Base-by-base conservation (phyloP, 306 rosid species). In the Canavalia gladiata region DNA sequence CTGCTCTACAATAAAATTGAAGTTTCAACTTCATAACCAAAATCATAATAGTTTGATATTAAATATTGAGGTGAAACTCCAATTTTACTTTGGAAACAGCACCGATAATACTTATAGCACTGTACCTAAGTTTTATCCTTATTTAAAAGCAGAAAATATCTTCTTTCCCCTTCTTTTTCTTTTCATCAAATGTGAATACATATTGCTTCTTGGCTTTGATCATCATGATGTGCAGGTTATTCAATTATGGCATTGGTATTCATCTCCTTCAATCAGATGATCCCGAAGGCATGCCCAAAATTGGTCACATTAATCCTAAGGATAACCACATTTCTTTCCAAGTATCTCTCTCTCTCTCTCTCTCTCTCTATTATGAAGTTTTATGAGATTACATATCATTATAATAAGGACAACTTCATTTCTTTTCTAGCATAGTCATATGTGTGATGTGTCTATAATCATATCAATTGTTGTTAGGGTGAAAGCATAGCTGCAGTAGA, bases 191-290 rank as follows among this genome's bases (percentile, higher is more conserved):
- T 30, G 51, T 57, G 31, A 45, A 57, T 3, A 1, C 42, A 63
- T 59, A 51, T 29, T 45, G 37, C 29, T 7, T 75, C 54, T 42
- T 25, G 51, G 42, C 3, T 46, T 58, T 77, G 52, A 45, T 50
- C 66, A 73, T 68, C 64, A 12, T 55, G 5, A 10, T 81, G 60
- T 59, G 41, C 37, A 94, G 97, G 97, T 78, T 92, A 77, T 90
- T 82, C 84, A 92, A 86, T 74, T 86, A 87, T 82, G 94, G 97
- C 34, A 84, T 94, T 76, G 98, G 95, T 41, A 86, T 94, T 74
- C 97, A 89, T 80, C 90, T 88, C 11, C 90, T 91, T 35, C 97
- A 93, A 80, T 84, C 90, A 68, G 91, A 87, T 64, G 85, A 90
- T 39, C 87, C 93, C 18, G 83, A 86, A 31, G 59, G 62, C 63